Evolutionary conservation across 2,329 filamentous ascomycete species (phyloP).

Genomic region (Daldinia sp.): DNA sequence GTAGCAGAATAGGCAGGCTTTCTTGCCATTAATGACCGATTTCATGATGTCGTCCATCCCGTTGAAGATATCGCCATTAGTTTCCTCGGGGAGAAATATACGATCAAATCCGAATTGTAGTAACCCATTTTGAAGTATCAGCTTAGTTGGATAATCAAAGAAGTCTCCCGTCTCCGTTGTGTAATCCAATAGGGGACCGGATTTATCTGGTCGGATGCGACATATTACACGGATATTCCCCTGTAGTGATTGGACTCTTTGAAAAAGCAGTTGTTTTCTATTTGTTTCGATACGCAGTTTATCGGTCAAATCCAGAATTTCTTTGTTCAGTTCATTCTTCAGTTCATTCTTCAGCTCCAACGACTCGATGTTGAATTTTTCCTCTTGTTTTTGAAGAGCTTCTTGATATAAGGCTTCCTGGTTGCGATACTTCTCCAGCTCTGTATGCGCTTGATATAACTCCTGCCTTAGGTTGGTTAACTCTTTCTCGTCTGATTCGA

Average conservation of each 20-base stretch:
- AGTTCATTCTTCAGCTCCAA: neutral
- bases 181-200: constrained; percentile 6
- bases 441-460: neutral
- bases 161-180: constrained; percentile 1
- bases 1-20: constrained; percentile 98
- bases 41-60: constrained; percentile 98
- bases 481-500: neutral
- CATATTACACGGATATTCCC: constrained; percentile 99
- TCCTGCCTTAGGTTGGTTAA: neutral
- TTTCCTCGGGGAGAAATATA: constrained; percentile 79
- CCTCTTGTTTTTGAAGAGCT: no score
- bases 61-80: constrained; percentile 87
- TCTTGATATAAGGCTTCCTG: neutral
- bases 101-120: constrained; percentile 90
- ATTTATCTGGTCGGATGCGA: constrained; percentile 75
- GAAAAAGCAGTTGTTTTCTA: constrained; percentile 88
- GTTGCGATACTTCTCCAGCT: neutral
- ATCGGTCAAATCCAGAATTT: constrained; percentile 8
- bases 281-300: constrained; percentile 32
- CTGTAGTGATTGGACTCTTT: constrained; percentile 94
- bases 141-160: constrained; percentile 20
- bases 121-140: constrained; percentile 82
- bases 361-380: no score
- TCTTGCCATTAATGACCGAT: constrained; percentile 93
- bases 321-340: neutral